Evolutionary conservation across 2,329 filamentous ascomycete genomes (phyloP).

Genomic region (Chrysoporthe cubensis): DNA sequence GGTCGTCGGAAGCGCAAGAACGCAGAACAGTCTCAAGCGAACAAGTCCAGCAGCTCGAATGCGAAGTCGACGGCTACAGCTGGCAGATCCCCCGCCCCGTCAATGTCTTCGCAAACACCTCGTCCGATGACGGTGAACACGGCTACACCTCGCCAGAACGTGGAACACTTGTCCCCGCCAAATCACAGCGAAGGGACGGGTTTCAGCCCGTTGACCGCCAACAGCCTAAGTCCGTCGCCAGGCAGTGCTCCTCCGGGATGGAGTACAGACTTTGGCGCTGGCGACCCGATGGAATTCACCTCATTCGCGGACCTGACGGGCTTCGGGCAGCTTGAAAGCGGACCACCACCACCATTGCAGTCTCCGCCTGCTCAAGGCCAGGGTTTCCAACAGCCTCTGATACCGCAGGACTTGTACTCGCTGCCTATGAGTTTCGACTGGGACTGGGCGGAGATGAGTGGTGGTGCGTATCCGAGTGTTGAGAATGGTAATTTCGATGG

Average conservation of each 20-base stretch:
- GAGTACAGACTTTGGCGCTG: slow-evolving; percentile 49
- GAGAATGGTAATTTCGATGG: slow-evolving; percentile 61
- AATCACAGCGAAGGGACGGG: slow-evolving; percentile 33
- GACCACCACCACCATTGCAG: slow-evolving; percentile 37
- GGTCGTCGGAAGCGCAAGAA: slow-evolving; percentile 85
- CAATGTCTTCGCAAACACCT: slow-evolving; percentile 38
- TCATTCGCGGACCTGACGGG: slow-evolving; percentile 52
- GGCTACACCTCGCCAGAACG: slow-evolving; percentile 36
- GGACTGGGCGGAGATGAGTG: slow-evolving; percentile 74
- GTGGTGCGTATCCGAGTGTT: slow-evolving; percentile 65
- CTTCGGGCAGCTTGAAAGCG: slow-evolving; percentile 40
- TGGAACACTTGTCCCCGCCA: slow-evolving; percentile 38
- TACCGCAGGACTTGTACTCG: slow-evolving; percentile 92
- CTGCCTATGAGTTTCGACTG: slow-evolving; percentile 96
- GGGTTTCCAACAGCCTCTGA: slow-evolving; percentile 80
- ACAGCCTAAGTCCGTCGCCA: slow-evolving; percentile 49
- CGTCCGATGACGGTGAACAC: slow-evolving; percentile 36
- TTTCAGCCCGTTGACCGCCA: slow-evolving; percentile 45
- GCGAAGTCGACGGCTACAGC: slow-evolving; percentile 21
- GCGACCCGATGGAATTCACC: slow-evolving; percentile 37
- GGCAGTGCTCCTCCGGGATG: slow-evolving; percentile 49
- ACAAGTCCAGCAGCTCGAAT: slow-evolving; percentile 13
- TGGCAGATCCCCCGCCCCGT: slow-evolving; percentile 11
- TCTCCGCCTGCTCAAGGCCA: slow-evolving; percentile 41
- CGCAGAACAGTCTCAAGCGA: slow-evolving; percentile 21